These are phyloP conservation scores for Puccinia polysora DNA, from an alignment of 1,284 basidiomycete genomes.

Conservation along the genomic window DNA sequence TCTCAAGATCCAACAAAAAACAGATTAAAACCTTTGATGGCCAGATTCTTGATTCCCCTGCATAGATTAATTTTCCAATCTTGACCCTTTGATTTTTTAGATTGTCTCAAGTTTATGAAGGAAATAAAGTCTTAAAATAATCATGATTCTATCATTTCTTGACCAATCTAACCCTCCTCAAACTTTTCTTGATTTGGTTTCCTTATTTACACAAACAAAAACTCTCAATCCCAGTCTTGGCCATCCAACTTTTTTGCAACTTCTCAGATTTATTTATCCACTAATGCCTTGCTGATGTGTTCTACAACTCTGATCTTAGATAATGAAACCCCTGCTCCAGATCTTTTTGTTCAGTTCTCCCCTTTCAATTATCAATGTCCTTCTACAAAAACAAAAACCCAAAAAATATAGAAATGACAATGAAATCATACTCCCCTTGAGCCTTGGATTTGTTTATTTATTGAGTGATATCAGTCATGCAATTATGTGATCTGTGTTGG, in stretches of 20 bases:
- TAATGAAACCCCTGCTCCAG: too few relatives aligned
- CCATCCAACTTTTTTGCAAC: slow-evolving; percentile 70
- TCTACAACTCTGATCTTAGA: slow-evolving; percentile 24
- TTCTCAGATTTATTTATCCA: slow-evolving; percentile 70
- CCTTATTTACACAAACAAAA: slow-evolving; percentile 63
- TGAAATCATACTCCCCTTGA: too few relatives aligned
- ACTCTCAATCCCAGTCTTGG: slow-evolving; percentile 57
- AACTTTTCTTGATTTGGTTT: slow-evolving; percentile 68
- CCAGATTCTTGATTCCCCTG: slow-evolving; percentile 56
- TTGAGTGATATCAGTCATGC: too few relatives aligned
- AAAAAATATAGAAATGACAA: too few relatives aligned
- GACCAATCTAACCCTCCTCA: slow-evolving; percentile 81
- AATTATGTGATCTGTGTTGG: too few relatives aligned
- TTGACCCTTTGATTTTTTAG: slow-evolving; percentile 61
- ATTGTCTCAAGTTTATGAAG: slow-evolving; percentile 59
- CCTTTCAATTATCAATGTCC: too few relatives aligned
- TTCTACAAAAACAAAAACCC: too few relatives aligned
- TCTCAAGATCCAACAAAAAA: slow-evolving; percentile 65
- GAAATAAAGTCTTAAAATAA: slow-evolving; percentile 11
- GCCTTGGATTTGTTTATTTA: too few relatives aligned
- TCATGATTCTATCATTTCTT: slow-evolving; percentile 58
- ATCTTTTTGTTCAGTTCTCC: too few relatives aligned
- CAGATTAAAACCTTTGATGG: slow-evolving; percentile 68
- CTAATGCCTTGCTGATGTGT: slow-evolving; percentile 68
- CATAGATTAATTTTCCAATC: not conserved